Evolutionary conservation across 768 basidiomycete genomes (phyloP), one percentile per base, ranked within the genome.

Genomic region (Termitomyces sp.): DNA sequence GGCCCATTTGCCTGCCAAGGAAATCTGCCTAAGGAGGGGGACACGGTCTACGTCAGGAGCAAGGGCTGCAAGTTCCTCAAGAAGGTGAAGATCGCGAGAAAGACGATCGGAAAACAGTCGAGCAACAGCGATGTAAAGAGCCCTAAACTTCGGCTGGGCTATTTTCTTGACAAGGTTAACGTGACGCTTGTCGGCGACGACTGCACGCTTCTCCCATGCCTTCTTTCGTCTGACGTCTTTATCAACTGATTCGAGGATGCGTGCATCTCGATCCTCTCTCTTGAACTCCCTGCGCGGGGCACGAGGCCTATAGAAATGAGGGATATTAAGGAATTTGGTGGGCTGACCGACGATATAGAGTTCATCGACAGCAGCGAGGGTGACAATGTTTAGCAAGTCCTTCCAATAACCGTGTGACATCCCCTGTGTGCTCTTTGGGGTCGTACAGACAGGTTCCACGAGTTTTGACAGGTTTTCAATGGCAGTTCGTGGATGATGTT

Each of bases 321-420:
- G 11, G 18, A 42, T 42, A 49, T 49, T 49, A 33, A 74, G 74
- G 67, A 71, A 78, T 61, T 40, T 68, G 33, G 72, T 57, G 18
- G 38, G 57, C 35, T 54, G 42, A 39, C 49, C 1, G n/a, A 66
- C 61, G 44, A 67, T 64, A 49, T 67, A 63, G 22, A 90, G 78
- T 61, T 89, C 76, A 60, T 79, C 82, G 16, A 79, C 70, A 1
- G 84, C 77, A 12, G 84, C 85, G 33, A 91, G 78, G 4, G 83
- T 79, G 5, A 91, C 75, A 53, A 91, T 84, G 55, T 89, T 87
- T 56, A 89, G 79, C 22, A 90, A 77, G 65, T 91, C 90, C 68
- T 92, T 90, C 86, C 87, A 91, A 66, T 86, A 89, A 0, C 89
- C 89, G 53, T 91, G 89, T 13, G 76, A 61, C 20, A 70, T 57